Evolutionary conservation across 2,329 filamentous ascomycete species (phyloP), one percentile per base, ranked within the genome.

Genomic region (Zymoseptoria tritici): DNA sequence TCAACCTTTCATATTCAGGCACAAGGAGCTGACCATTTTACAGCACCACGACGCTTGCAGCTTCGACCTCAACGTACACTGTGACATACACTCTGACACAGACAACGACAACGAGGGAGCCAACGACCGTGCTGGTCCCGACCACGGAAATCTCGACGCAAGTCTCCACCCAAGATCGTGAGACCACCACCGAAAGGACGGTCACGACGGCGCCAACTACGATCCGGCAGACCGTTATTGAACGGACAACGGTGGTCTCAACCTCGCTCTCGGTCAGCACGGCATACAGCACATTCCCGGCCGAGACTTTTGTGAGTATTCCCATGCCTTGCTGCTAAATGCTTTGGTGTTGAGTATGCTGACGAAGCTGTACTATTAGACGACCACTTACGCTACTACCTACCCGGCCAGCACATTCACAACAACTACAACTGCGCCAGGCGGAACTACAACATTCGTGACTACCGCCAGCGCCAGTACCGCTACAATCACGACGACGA

Each of bases 221-320:
- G 5, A 22, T 46, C 1, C 29, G 22, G 19, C 13, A 52, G 21
- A 57, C 13, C 2, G 36, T 46, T 3, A 19, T 31, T 49, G 22
- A 57, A n/a, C 55, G 22, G 11, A 57, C 49, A 4, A 57, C 49
- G 13, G 49, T 57, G 6, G n/a, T 57, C 2, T 52, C 55, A 3
- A 57, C 55, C 13, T 24, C 46, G n/a, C 46, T 57, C n/a, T 57
- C 46, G 21, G 21, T 57, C 55, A 57, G 55, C 24, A 49, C 55
- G 0, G 46, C 26, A 2, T 13, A 29, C 55, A 57, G 55, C 36
- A 24, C 49, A 50, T 19, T 57, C 9, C 49, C 55, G 2, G 55
- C 46, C 16, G 21, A 20, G 9, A 57, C 55, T 13, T 52, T 16
- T 11, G 36, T 46, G 4, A 46, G 36, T 46, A 5, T 46, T 24